Base-by-base conservation (phyloP, 2,329 filamentous ascomycete genomes). In the Bipolaris oryzae region DNA sequence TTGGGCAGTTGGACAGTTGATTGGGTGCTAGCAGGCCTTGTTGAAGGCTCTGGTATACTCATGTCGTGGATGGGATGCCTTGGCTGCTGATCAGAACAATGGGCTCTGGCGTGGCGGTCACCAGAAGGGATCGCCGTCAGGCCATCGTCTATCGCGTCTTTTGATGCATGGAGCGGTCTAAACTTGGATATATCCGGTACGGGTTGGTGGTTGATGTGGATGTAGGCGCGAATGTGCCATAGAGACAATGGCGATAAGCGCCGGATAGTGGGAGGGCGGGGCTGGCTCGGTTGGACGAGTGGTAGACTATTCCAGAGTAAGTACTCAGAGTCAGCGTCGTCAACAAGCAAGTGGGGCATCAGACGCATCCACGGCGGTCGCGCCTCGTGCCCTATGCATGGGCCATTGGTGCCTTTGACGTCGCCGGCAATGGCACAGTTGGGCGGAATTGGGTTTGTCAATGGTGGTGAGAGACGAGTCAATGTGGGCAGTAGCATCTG, bases 231-330 rank as follows among this genome's bases (percentile, higher is more conserved):
- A 39, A 20, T 5, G 37, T 60, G 53, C 67, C 69, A 71, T 60
- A 66, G 62, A 66, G 39, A 57, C 55, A 44, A 57, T 44, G 28
- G 49, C 55, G 59, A 44, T 71, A 72, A 66, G 69, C 69, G 69
- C 69, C 66, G 63, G 56, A 57, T 46, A 44, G 52, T 20, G 20
- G 56, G 54, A 60, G 61, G 57, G 58, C 50, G 53, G 48, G 61
- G 57, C 41, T 46, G 42, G 52, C 41, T 60, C 50, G 54, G 48
- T 61, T 47, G 46, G 51, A 51, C 4, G 10, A 31, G 10, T 31
- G 28, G 10, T 31, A 31, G 48, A 35, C 35, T 47, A 41, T 31
- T 31, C 28, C 9, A 11, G 28, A 31, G 28, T 28, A 42, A 28
- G 25, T 28, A 10, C 2, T 10, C 25, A 28, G 25, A 28, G 25